Evolutionary conservation across 192 early-diverging fungal genomes (phyloP).

Genomic region (Entomortierella beljakovae): DNA sequence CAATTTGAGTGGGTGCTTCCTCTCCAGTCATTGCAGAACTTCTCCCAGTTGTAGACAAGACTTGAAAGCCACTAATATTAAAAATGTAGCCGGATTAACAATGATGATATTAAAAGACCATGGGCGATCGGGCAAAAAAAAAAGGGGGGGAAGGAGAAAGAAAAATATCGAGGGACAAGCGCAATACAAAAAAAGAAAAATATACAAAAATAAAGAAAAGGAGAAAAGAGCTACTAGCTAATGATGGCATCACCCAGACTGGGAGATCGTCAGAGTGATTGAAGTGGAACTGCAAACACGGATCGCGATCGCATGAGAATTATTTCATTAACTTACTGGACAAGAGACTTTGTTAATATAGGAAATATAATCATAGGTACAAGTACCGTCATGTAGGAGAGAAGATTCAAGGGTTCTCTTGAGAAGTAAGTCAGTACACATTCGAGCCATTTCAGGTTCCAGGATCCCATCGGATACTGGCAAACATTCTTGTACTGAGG

Average conservation of each 20-base stretch:
- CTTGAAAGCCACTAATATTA: slow-evolving; percentile 32
- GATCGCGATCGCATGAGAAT: slow-evolving; percentile 10
- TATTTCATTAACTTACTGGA: slow-evolving; percentile 17
- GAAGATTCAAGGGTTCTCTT: slow-evolving; percentile 31
- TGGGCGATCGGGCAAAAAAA: neutral
- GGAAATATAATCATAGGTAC: slow-evolving; percentile 41
- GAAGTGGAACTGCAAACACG: neutral
- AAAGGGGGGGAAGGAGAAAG: neutral
- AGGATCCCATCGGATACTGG: too few relatives aligned
- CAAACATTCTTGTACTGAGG: neutral
- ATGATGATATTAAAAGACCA: neutral
- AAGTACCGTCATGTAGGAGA: slow-evolving; percentile 17
- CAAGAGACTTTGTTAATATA: slow-evolving; percentile 44
- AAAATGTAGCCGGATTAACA: neutral
- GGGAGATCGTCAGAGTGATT: neutral
- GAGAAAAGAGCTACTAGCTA: neutral
- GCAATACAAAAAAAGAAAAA: slow-evolving; percentile 7
- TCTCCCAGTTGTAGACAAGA: slow-evolving; percentile 37
- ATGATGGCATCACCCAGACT: neutral
- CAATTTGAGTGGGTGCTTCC: neutral
- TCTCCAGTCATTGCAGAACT: slow-evolving; percentile 34
- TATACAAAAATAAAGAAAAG: slow-evolving; percentile 4
- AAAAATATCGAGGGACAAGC: neutral
- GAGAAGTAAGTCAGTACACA: slow-evolving; percentile 1
- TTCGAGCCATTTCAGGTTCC: neutral